Evolutionary conservation across 805 yeast genomes (phyloP).

Genomic region (Saccharomyces kudriavzevii): DNA sequence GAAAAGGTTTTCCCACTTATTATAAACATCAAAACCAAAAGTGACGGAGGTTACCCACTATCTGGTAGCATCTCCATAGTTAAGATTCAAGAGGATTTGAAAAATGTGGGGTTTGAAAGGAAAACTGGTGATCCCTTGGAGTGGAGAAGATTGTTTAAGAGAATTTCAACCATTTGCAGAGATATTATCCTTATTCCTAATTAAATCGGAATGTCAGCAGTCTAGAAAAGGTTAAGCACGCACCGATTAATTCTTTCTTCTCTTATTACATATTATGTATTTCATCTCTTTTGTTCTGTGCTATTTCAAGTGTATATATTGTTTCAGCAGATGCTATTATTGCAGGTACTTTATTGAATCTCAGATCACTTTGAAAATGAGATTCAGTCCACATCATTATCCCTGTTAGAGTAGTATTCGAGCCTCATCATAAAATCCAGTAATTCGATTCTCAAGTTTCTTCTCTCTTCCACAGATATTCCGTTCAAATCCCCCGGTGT

Average conservation of each 20-base stretch:
- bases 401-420: slow-evolving; percentile 9
- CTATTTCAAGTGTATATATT: background rate
- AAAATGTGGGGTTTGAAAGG: slow-evolving; percentile 47
- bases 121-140: slow-evolving; percentile 62
- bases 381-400: background rate
- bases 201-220: slow-evolving; percentile 1
- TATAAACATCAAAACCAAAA: slow-evolving; percentile 35
- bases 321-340: background rate
- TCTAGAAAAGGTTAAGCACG: background rate
- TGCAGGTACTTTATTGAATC: background rate
- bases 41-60: slow-evolving; percentile 38
- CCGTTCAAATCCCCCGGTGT: slow-evolving; percentile 9
- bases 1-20: slow-evolving; percentile 33
- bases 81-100: slow-evolving; percentile 33
- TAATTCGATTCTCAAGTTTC: slow-evolving; percentile 18
- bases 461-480: slow-evolving; percentile 16
- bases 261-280: background rate
- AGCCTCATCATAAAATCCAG: slow-evolving; percentile 21
- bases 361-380: background rate
- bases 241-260: background rate
- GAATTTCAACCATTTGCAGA: slow-evolving; percentile 47
- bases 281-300: background rate
- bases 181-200: slow-evolving; percentile 43
- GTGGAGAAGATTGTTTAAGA: slow-evolving; percentile 62
- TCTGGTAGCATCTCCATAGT: slow-evolving; percentile 41